Evolutionary conservation across 371 early-diverging fungal genomes (phyloP), one percentile per base, ranked within the genome.

Genomic region (Synchytrium microbalum): DNA sequence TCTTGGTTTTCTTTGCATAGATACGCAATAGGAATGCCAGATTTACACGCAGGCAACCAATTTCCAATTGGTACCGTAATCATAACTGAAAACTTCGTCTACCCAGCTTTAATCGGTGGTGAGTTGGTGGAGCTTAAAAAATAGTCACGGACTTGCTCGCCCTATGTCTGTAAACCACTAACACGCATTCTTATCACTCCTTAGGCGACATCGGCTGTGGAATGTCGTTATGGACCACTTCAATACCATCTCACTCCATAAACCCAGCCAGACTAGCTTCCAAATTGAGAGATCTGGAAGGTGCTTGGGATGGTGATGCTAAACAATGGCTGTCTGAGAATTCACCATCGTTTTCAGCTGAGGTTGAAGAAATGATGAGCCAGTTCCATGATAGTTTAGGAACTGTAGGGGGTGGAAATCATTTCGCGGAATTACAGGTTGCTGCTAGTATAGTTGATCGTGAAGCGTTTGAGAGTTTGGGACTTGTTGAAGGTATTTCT

Each of bases 341-440:
- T 30, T 38, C 27, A n/a, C 16, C 55, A 38, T 5, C 59, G 14
- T 23, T 16, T 10, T 16, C 64, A 46, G 62, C 51, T 13, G 51
- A 51, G n/a, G 58, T 31, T n/a, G 61, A n/a, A 3, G 65, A 8
- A 59, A 70, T 8, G 62, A 58, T 25, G 65, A 69, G 54, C 25
- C 67, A 65, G 26, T 72, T 70, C 26, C 71, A 73, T 13, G 60
- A 56, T 1, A 58, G 64, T 29, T 59, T 83, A 2, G 82, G 81
- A 16, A 82, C 82, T 0, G 59, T 82, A n/a, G 83, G 83, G 0
- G 77, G 76, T 1, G 83, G 83, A 24, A 83, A 83, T 59, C 83
- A 83, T 60, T 83, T 83, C 66, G 81, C 82, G 25, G 83, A 83
- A 58, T 63, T 83, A n/a, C 76, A 75, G 25, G 72, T 74, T 13